Evolutionary conservation across 805 yeast genomes (phyloP).

Genomic region (Metschnikowia peoriensis): DNA sequence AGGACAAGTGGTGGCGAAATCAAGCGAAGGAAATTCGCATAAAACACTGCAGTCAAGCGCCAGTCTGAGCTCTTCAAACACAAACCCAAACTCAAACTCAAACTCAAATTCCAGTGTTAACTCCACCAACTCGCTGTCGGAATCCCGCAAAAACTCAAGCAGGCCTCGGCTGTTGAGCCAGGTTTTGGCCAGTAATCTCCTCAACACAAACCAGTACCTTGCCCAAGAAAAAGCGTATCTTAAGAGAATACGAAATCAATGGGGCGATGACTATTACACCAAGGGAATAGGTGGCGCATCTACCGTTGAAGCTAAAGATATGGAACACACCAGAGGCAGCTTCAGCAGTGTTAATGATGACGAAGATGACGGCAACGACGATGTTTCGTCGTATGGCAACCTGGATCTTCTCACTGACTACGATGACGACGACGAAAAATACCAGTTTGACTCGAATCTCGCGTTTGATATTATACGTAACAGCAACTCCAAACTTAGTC

Average conservation of each 20-base stretch:
- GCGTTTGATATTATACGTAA: conserved; percentile 37
- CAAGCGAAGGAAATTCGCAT: background rate
- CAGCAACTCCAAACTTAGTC: conserved; percentile 18
- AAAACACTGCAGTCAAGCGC: conserved; percentile 1
- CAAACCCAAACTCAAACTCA: too few relatives aligned
- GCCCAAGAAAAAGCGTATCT: conserved; percentile 70
- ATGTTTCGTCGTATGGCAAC: conserved; percentile 16
- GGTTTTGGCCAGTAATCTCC: conserved; percentile 16
- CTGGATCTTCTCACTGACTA: conserved; percentile 36
- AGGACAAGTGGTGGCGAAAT: conserved; percentile 1
- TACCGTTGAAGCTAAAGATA: conserved; percentile 15
- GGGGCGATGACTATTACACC: conserved; percentile 69
- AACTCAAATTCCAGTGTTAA: background rate
- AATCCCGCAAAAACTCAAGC: conserved; percentile 10
- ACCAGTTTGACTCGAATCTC: conserved; percentile 47
- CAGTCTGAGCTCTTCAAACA: conserved; percentile 1
- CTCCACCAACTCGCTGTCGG: conserved; percentile 4
- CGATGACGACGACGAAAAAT: conserved; percentile 44
- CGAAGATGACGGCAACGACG: conserved; percentile 27
- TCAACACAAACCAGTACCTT: conserved; percentile 38
- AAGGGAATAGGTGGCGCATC: conserved; percentile 54
- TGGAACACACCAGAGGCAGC: conserved; percentile 2
- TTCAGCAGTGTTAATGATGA: conserved; percentile 23
- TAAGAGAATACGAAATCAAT: conserved; percentile 57
- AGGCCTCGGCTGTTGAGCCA: conserved; percentile 15